Conservation (phyloP, 106 monocot species). For the Dendrobium officinale region DNA sequence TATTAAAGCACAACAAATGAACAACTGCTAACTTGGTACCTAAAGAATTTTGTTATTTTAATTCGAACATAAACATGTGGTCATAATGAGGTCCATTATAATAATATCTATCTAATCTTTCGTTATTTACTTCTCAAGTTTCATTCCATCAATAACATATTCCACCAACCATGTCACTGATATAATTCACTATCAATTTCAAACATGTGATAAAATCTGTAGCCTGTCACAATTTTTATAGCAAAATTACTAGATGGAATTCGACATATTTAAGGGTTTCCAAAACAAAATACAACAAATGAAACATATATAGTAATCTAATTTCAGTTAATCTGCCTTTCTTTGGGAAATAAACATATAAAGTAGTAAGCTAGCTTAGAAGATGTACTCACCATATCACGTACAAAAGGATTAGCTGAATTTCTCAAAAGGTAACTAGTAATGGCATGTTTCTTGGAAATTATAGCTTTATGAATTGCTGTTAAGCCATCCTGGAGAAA, state of each 20-base stretch:
- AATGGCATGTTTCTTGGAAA: slow-evolving; percentile 84
- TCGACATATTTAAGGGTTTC: neutral
- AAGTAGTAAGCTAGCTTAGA: neutral
- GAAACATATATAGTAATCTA: too few species aligned
- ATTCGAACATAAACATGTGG: neutral
- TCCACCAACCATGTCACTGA: neutral
- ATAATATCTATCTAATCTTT: neutral
- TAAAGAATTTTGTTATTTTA: neutral
- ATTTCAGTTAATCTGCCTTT: neutral
- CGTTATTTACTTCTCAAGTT: neutral
- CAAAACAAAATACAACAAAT: neutral
- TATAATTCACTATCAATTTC: neutral
- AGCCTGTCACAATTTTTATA: neutral
- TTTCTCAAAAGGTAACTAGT: slow-evolving; percentile 85
- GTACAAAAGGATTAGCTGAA: slow-evolving; percentile 82
- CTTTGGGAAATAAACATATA: neutral
- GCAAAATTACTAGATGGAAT: neutral
- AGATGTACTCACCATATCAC: slow-evolving; percentile 54
- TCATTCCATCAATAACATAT: neutral
- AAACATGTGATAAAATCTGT: neutral
- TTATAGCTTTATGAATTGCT: slow-evolving; percentile 87
- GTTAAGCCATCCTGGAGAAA: slow-evolving; percentile 71
- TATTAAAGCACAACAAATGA: neutral
- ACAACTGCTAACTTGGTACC: neutral
- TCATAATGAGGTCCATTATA: neutral